Base-by-base conservation (phyloP, 2,329 filamentous ascomycete genomes). In the Zalaria sp. region DNA sequence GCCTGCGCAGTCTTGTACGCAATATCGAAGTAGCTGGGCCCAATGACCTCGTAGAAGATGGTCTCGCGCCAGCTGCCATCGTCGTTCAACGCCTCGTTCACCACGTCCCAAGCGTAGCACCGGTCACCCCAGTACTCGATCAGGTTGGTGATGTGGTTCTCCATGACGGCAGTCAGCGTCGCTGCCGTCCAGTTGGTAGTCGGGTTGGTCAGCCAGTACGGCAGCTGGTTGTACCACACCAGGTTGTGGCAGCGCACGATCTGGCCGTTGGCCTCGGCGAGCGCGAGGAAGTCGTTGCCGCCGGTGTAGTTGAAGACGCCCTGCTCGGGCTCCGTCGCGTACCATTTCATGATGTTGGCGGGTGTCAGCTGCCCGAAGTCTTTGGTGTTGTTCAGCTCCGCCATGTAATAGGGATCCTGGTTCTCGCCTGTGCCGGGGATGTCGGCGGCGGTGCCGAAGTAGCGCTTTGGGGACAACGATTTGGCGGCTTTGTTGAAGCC, bases 311-410 rank as follows among this genome's bases (percentile, higher is more conserved):
- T 69, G 64, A 82, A 83, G 37, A 63, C 55, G 31, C 65, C 68
- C 37, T 67, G 69, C 34, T 60, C 55, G 1, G 75, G 73, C 63
- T 84, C 75, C 10, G 67, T 78, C 46, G 68, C 64, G 45, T 77
- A 67, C 77, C 77, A 83, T 66, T 75, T 75, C 56, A 77, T 72
- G 3, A 69, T 68, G 54, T 83, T 83, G 38, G 71, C 73, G 0
- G 77, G 75, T 0, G 77, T 80, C 26, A 80, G 66, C 55, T 77
- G 71, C 28, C 78, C 79, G 51, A 81, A 82, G 52, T 80, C 75
- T 37, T 63, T 60, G 5, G 53, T 60, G 55, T 78, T 62, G 47
- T 66, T 67, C 35, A 79, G 61, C 46, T 79, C 72, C 18, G 60
- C 56, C 11, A 68, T 59, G 56, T 82, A 83, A 27, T 65, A 51